These are phyloP conservation scores for Colletotrichum tabaci DNA, from an alignment of 2,329 filamentous ascomycete species.

Conservation along the genomic window DNA sequence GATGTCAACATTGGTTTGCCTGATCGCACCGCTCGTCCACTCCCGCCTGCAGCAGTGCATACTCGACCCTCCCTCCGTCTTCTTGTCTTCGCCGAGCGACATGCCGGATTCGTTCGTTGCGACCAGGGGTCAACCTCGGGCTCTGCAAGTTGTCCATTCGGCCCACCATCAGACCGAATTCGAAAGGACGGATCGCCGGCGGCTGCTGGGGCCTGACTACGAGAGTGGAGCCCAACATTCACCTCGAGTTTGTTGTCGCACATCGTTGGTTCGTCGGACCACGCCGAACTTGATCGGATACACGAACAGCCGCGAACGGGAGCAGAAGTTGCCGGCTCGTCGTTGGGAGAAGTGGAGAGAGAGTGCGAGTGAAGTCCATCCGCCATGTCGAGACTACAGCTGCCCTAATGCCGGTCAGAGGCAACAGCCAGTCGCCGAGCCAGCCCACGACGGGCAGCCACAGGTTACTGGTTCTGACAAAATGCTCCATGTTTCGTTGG, in stretches of 20 bases:
- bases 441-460: background rate
- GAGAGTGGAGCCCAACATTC: slow-evolving; percentile 1
- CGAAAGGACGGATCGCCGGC: background rate
- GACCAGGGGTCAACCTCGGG: background rate
- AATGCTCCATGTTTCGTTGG: background rate
- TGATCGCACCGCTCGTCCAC: background rate
- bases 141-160: background rate
- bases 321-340: background rate
- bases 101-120: background rate
- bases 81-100: background rate
- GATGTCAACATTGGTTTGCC: background rate
- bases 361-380: background rate
- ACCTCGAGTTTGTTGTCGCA: background rate
- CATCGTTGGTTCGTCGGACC: background rate
- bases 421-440: background rate
- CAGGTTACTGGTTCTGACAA: background rate
- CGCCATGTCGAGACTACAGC: background rate
- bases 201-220: background rate
- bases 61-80: background rate
- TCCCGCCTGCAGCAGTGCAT: background rate
- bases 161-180: background rate
- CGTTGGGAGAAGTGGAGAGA: background rate
- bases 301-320: background rate
- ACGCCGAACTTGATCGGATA: background rate
- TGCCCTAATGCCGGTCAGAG: slow-evolving; percentile 1